phyloP scores from a whole-genome alignment of 371 early-diverging fungal species.

The Thermomucor indicae-seudaticae region DNA sequence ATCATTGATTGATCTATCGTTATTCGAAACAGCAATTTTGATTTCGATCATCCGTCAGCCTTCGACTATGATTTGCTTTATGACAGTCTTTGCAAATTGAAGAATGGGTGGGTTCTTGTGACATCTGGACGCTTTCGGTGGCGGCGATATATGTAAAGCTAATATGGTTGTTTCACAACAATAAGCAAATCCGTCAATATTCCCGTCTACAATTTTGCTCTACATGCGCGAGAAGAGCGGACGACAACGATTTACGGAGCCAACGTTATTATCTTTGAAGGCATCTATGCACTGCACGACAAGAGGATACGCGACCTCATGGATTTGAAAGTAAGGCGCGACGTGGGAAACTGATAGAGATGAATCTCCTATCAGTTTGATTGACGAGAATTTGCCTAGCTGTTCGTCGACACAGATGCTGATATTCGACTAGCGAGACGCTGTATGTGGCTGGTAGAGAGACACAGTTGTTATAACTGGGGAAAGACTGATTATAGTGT shows the following conservation, averaged over 20 bases:
- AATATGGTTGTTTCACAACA: background rate
- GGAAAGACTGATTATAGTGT: background rate
- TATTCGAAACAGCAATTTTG: constrained; percentile 63
- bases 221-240: constrained; percentile 70
- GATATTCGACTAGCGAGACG: constrained; percentile 88
- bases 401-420: constrained; percentile 93
- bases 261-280: constrained; percentile 91
- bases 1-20: no score
- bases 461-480: background rate
- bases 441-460: constrained; percentile 41
- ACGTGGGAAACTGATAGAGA: background rate
- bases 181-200: constrained; percentile 61
- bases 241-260: constrained; percentile 82
- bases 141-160: no score
- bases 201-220: constrained; percentile 76
- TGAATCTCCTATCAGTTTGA: background rate
- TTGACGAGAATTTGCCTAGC: constrained; percentile 25
- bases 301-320: constrained; percentile 73
- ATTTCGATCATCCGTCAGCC: constrained; percentile 85
- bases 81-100: constrained; percentile 68
- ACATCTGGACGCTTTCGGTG: background rate
- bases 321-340: constrained; percentile 75
- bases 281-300: constrained; percentile 89
- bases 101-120: constrained; percentile 52
- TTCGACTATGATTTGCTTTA: constrained; percentile 77